Percentiles rank a stretch among this genome's conserved stretches.
Conservation (phyloP, 192 early-diverging fungal species). For the Rhizoclosmatium globosum region DNA sequence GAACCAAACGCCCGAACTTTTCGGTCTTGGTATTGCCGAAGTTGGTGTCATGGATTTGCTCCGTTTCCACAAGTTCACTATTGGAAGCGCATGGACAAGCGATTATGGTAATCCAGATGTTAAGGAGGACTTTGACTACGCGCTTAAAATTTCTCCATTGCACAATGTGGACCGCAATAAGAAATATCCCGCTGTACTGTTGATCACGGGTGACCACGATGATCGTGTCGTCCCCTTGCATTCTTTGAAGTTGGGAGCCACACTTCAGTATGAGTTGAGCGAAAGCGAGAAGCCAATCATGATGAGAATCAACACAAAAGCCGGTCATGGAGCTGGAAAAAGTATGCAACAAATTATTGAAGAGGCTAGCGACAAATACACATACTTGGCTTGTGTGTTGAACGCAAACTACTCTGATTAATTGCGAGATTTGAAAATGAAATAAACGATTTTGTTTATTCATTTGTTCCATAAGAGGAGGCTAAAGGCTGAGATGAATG, state of each 20-base stretch:
- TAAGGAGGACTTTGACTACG: conserved; percentile 69
- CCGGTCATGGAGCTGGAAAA: conserved; percentile 78
- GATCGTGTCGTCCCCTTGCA: conserved; percentile 74
- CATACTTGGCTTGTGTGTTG: conserved; percentile 62
- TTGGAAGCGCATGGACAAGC: conserved; percentile 73
- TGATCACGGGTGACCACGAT: conserved; percentile 75
- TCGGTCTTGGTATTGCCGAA: conserved; percentile 67
- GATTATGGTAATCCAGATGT: conserved; percentile 75
- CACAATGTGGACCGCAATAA: conserved; percentile 66
- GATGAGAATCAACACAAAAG: conserved; percentile 70
- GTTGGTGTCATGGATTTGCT: conserved; percentile 79
- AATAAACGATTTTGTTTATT: too few relatives aligned
- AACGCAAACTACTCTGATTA: conserved; percentile 50
- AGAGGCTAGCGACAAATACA: conserved; percentile 68
- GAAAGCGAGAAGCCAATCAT: conserved; percentile 65
- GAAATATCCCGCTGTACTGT: conserved; percentile 66
- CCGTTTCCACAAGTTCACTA: conserved; percentile 83
- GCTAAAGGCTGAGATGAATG: too few relatives aligned
- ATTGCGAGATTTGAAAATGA: too few relatives aligned
- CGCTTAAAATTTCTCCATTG: conserved; percentile 61
- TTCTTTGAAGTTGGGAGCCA: conserved; percentile 71
- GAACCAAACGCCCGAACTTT: conserved; percentile 80
- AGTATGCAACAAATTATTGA: conserved; percentile 65
- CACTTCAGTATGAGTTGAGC: conserved; percentile 63
- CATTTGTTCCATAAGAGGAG: too few relatives aligned